phyloP scores from a whole-genome alignment of 805 yeast genomes.

The Lachancea sp. region DNA sequence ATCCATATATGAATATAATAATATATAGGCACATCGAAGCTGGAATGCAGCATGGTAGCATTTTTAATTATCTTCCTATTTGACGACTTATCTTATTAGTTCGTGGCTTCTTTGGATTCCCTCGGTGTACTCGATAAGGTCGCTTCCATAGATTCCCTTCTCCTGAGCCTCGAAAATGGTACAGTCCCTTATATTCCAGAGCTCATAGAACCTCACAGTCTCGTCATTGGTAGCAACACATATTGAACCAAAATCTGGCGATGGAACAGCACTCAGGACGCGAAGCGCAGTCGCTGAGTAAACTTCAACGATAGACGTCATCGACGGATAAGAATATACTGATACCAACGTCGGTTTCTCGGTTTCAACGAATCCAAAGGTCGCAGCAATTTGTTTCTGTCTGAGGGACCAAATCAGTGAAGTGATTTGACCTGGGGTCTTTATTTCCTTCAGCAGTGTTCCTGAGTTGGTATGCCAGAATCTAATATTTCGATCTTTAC shows the following conservation, averaged over 20 bases:
- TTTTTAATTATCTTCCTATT: not conserved
- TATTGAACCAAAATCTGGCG: conserved; percentile 57
- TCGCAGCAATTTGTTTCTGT: conserved; percentile 60
- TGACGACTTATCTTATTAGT: not conserved
- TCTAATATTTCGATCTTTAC: conserved; percentile 67
- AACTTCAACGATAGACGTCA: conserved; percentile 45
- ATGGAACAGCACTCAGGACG: conserved; percentile 56
- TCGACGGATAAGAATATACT: conserved; percentile 62
- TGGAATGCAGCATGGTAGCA: no score
- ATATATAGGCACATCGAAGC: no score
- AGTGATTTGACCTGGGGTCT: conserved; percentile 71
- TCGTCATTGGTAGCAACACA: conserved; percentile 77
- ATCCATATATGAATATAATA: no score
- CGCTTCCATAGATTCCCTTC: conserved; percentile 48
- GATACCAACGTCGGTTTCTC: conserved; percentile 47
- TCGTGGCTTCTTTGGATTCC: conserved; percentile 7
- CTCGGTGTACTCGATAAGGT: conserved; percentile 51
- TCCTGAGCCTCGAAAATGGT: conserved; percentile 37
- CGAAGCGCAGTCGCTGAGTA: conserved; percentile 47
- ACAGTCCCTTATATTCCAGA: conserved; percentile 50
- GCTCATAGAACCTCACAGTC: conserved; percentile 63
- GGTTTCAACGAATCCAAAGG: conserved; percentile 71
- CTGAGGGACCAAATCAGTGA: conserved; percentile 68
- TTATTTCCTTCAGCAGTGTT: conserved; percentile 49
- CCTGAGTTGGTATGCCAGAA: conserved; percentile 87